Evolutionary conservation across 2,329 filamentous ascomycete genomes (phyloP), one percentile per base, ranked within the genome.

Genomic region (Reticulascus tulasneorum): DNA sequence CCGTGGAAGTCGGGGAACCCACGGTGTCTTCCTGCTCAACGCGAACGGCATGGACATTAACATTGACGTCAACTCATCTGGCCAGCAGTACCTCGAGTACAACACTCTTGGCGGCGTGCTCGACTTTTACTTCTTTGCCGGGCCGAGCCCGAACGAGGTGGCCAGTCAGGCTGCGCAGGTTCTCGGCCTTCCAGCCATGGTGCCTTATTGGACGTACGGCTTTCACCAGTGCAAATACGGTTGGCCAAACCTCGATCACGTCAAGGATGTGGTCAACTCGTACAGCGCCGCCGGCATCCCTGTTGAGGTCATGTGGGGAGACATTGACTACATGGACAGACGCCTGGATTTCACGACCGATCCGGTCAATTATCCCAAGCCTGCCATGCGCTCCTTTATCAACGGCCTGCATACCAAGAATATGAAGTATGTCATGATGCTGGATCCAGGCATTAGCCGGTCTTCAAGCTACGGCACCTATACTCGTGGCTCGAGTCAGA

Each of bases 201-300:
- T 89, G 52, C 80, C 85, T 47, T 93, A 93, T 62, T 90, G 78
- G 69, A 79, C 30, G 11, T 22, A 13, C n/a, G 21, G 25, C 20
- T 91, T 74, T 54, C 87, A 93, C 47, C 86, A 94, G 55, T 91
- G 85, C 49, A 74, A 85, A 38, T 91, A 86, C 79, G 86, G 86
- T 1, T 93, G 91, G 55, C 64, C 72, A 24, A 87, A 86, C 49
- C 87, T 82, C 78, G 73, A 76, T 2, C 69, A 77, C 19, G 52
- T 86, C 5, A 71, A 82, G 45, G 73, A 78, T 32, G 82, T 86
- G 1, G 72, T 86, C 6, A 73, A 21, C 11, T 29, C 76, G 40
- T 81, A 77, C 55, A 86, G 85, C 59, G 75, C 71, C 22, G 66
- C 77, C 26, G 61, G 67, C n/a, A 86, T 88, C 40, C 82, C 82